Conservation (phyloP, 2,329 filamentous ascomycete species). For the Emergomyces pasteurianus region DNA sequence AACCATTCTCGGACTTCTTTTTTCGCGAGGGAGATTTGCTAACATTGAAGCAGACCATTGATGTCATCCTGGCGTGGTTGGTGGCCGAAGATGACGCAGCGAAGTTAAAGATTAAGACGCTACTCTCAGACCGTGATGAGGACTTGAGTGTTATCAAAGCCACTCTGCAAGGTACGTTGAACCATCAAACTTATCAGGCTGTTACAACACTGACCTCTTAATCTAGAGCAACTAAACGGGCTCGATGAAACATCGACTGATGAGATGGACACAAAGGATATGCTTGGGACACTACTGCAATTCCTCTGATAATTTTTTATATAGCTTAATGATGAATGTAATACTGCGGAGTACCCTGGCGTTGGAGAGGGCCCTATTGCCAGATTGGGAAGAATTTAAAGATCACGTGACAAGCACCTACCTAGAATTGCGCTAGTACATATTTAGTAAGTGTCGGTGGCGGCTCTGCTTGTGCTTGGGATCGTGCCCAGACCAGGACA, state of each 20-base stretch:
- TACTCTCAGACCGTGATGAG: conserved; percentile 59
- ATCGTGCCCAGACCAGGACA: neutral
- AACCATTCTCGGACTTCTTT: neutral
- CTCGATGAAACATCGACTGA: conserved; percentile 45
- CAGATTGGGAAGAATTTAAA: neutral
- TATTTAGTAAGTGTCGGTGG: neutral
- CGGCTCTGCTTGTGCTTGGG: neutral
- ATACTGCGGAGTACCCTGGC: no score
- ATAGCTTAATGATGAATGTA: neutral
- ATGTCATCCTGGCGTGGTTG: conserved; percentile 81
- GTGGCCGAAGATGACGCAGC: conserved; percentile 78
- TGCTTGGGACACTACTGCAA: conserved; percentile 48
- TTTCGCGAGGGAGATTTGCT: neutral
- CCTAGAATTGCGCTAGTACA: neutral
- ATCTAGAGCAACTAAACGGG: conserved; percentile 48
- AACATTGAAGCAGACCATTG: conserved; percentile 45
- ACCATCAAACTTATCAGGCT: neutral
- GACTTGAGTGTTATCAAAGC: conserved; percentile 48
- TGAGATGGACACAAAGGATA: conserved; percentile 46
- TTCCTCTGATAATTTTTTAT: conserved; percentile 17
- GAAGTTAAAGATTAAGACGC: conserved; percentile 47
- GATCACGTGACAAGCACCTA: neutral
- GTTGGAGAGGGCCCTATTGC: no score
- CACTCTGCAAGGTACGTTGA: conserved; percentile 50
- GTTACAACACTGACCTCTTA: neutral